Percentiles rank a stretch among this genome's conserved stretches.
phyloP scores from a whole-genome alignment of 2,329 filamentous ascomycete genomes.

The Aspergillus quadrilineatus region DNA sequence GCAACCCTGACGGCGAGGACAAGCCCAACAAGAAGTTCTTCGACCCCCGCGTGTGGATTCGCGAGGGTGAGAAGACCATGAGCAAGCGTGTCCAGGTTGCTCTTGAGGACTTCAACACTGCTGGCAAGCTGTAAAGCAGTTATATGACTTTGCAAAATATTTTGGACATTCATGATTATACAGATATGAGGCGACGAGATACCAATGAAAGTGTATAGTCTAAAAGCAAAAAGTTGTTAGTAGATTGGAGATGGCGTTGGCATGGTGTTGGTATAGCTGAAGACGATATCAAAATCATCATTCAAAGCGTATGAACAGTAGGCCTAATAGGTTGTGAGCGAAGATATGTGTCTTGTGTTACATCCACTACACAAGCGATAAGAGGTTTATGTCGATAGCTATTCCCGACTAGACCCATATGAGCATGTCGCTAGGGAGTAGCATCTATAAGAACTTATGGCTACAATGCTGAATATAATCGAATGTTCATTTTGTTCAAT shows the following conservation, averaged over 20 bases:
- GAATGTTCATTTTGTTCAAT: no score
- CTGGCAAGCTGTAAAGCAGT: slow-evolving; percentile 66
- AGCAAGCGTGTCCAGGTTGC: slow-evolving; percentile 73
- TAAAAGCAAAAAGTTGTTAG: not conserved
- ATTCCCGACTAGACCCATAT: no score
- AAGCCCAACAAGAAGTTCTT: slow-evolving; percentile 99
- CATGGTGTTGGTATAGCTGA: no score
- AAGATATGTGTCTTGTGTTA: no score
- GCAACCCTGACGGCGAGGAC: slow-evolving; percentile 91
- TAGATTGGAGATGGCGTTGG: not conserved
- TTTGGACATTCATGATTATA: slow-evolving; percentile 9
- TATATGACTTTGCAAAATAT: not conserved
- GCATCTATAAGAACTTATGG: no score
- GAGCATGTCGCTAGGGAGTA: no score
- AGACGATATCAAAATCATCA: no score
- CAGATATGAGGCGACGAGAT: slow-evolving; percentile 4
- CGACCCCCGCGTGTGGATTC: slow-evolving; percentile 89
- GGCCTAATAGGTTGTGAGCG: no score
- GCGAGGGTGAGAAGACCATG: slow-evolving; percentile 95
- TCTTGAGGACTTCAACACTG: slow-evolving; percentile 88
- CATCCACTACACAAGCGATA: no score
- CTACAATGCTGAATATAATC: no score
- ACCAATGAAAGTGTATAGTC: slow-evolving; percentile 3
- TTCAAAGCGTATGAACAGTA: no score
- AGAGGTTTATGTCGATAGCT: no score